Percentiles rank a stretch among this genome's conserved stretches.
These are phyloP conservation scores for Claviceps paspali DNA, from an alignment of 2,329 filamentous ascomycete species.

Conservation along the genomic window DNA sequence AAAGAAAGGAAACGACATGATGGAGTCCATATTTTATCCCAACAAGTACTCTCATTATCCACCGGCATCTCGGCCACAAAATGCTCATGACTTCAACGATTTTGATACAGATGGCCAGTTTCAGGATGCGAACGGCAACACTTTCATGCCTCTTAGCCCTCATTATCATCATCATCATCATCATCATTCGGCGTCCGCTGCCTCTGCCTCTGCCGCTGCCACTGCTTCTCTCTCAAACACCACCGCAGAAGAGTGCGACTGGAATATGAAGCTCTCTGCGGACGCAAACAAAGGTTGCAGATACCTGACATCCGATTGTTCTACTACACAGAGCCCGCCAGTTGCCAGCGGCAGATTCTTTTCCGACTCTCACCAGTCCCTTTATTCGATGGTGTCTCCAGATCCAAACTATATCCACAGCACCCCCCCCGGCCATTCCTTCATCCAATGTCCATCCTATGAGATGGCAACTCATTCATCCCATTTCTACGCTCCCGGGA, in stretches of 20 bases:
- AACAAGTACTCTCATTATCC: not conserved
- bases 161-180: not conserved
- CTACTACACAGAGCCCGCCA: slow-evolving; percentile 3
- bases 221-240: not conserved
- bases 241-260: not conserved
- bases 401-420: not conserved
- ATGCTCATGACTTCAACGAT: not conserved
- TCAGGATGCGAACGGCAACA: not conserved
- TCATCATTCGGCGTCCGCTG: no score
- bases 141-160: not conserved
- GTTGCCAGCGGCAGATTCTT: slow-evolving; percentile 4
- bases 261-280: not conserved
- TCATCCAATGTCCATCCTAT: not conserved
- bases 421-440: not conserved
- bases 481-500: not conserved
- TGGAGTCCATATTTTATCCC: not conserved
- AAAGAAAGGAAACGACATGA: not conserved
- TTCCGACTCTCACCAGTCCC: not conserved
- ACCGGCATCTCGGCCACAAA: not conserved
- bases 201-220: no score
- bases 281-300: not conserved
- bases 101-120: not conserved
- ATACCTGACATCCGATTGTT: slow-evolving; percentile 3
- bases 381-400: not conserved
- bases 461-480: not conserved